Base-by-base conservation (phyloP, 2,329 filamentous ascomycete species). In the Canariomyces notabilis region DNA sequence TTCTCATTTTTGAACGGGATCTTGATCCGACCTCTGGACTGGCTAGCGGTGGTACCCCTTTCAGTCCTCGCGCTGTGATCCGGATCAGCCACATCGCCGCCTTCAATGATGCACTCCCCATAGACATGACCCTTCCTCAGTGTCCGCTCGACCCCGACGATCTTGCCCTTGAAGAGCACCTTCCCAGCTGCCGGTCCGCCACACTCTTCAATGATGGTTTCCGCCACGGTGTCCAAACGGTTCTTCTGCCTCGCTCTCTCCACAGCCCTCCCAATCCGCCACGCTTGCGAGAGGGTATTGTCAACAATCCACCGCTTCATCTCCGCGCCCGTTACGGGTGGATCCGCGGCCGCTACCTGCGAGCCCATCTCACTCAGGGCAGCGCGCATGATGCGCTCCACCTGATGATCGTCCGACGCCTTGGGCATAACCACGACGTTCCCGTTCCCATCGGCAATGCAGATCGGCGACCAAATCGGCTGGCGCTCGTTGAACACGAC, bases 1-100 rank as follows among this genome's bases (percentile, higher is more conserved):
- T 86, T 87, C 59, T 87, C 82, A 61, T 87, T 87, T 65, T 85
- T 85, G 68, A 86, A 86, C 0, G 82, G 82, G 39, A 87, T 81
- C 58, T 77, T 82, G 59, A 85, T 64, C 22, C 63, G 54, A 0
- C 79, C 79, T 35, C 58, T 49, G 59, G 74, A 66, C 23, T 50
- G 45, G 2, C 20, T 52, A 14, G 2, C 26, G 2, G 11, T 9
- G 14, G 3, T 29, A 12, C 19, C 19, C 2, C 9, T 41, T 32
- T 38, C 46, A 29, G 11, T 43, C n/a, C 5, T 15, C 9, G 7
- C 19, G 7, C 34, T 41, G 11, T 26, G 36, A 5, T 42, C 20
- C 9, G 49, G 44, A 4, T 67, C 64, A 43, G 63, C 55, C 45
- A 69, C 52, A 18, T 75, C 71, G 16, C 66, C 64, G 3, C 72